Conservation (phyloP, 2,329 filamentous ascomycete genomes). For the Lecanicillium sp. region DNA sequence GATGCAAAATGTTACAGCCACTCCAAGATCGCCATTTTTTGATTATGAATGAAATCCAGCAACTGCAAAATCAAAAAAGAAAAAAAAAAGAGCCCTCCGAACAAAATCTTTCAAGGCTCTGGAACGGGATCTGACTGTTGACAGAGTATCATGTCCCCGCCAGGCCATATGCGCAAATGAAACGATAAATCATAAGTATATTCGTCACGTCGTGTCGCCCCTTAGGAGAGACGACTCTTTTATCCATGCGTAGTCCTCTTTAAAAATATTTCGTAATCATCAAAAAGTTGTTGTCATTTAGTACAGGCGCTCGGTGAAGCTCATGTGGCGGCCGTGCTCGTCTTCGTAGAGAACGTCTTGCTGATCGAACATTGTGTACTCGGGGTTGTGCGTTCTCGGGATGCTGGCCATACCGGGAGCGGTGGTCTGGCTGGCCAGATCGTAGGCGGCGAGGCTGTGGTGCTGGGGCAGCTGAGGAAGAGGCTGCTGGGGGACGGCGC, state of each 20-base stretch:
- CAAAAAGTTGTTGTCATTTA: conserved; percentile 23
- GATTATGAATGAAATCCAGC: background rate
- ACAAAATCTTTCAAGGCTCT: conserved; percentile 10
- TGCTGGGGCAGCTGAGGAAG: conserved; percentile 26
- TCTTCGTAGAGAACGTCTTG: conserved; percentile 41
- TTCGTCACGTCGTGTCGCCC: conserved; percentile 9
- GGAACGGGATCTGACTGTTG: conserved; percentile 11
- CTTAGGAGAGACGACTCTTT: background rate
- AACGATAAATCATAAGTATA: conserved; percentile 13
- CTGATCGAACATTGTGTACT: conserved; percentile 44
- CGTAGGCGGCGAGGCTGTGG: conserved; percentile 27
- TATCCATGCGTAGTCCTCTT: background rate
- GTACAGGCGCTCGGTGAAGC: conserved; percentile 40
- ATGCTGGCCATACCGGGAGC: conserved; percentile 23
- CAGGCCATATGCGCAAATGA: conserved; percentile 5
- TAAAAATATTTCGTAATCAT: conserved; percentile 8
- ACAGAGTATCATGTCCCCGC: conserved; percentile 7
- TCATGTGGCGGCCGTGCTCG: conserved; percentile 34
- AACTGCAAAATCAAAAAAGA: background rate
- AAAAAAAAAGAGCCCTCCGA: conserved; percentile 8
- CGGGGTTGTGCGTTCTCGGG: conserved; percentile 26
- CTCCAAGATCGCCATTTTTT: background rate
- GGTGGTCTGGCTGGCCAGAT: conserved; percentile 24
- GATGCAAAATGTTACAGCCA: background rate
- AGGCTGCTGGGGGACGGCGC: conserved; percentile 21